Percentiles rank a stretch among this genome's conserved stretches.
Conservation (phyloP, 305 asterid genomes). For the Solanum hybrid region DNA sequence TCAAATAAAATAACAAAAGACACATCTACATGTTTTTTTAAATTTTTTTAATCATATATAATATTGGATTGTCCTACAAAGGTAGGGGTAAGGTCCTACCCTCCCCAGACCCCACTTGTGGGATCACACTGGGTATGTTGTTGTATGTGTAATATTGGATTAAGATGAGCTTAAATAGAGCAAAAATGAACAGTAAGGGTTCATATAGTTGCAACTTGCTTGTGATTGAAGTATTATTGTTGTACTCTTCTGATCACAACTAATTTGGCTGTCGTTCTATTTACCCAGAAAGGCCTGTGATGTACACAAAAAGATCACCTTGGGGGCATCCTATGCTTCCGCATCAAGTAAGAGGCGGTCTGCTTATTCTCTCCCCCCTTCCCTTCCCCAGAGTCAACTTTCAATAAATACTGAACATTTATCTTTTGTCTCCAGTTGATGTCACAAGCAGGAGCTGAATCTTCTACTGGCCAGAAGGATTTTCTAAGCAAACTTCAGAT, state of each 20-base stretch:
- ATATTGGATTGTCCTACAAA: not conserved
- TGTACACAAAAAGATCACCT: slow-evolving; percentile 58
- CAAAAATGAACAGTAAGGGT: not conserved
- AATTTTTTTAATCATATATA: not conserved
- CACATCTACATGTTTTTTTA: not conserved
- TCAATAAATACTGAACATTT: not conserved
- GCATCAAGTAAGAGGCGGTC: slow-evolving; percentile 46
- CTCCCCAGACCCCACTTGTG: not conserved
- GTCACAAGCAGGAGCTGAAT: slow-evolving; percentile 37
- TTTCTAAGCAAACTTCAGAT: slow-evolving; percentile 62
- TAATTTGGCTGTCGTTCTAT: not conserved
- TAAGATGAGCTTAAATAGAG: not conserved
- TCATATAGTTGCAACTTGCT: not conserved
- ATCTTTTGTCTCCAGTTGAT: slow-evolving; percentile 36
- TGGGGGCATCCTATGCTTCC: slow-evolving; percentile 71
- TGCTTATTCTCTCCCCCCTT: not conserved
- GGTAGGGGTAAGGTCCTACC: not conserved
- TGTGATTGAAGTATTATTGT: not conserved
- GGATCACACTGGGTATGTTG: not conserved
- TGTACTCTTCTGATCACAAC: not conserved
- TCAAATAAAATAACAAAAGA: not conserved
- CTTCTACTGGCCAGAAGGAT: slow-evolving; percentile 61
- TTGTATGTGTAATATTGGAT: not conserved
- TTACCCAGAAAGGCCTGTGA: slow-evolving; percentile 65
- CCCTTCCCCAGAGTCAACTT: not conserved